phyloP scores from a whole-genome alignment of 176 grass and related monocot genomes.

The Eragrostis nindensis region DNA sequence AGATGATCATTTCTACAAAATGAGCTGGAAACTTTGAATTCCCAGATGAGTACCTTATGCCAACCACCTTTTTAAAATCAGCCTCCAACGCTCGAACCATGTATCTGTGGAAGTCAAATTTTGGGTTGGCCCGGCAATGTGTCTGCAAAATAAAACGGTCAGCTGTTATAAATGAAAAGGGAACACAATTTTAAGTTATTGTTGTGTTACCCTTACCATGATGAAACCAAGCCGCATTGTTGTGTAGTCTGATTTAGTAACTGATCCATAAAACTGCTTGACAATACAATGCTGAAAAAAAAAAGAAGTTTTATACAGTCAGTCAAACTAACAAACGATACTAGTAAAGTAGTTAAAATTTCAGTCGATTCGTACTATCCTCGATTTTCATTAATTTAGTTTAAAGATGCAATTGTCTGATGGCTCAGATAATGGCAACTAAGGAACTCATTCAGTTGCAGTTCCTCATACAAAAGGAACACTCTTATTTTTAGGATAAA shows the following conservation, averaged over 20 bases:
- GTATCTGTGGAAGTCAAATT: slow-evolving; percentile 88
- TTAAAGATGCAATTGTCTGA: background rate
- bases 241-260: slow-evolving; percentile 76
- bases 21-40: slow-evolving; percentile 8
- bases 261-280: slow-evolving; percentile 82
- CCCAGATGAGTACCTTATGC: slow-evolving; percentile 62
- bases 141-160: slow-evolving; percentile 46
- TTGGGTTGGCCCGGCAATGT: slow-evolving; percentile 77
- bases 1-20: slow-evolving; percentile 14
- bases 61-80: slow-evolving; percentile 95
- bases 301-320: slow-evolving; percentile 3
- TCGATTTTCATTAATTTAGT: background rate
- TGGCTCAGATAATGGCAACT: background rate
- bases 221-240: slow-evolving; percentile 91
- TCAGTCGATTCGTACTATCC: background rate
- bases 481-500: too few relatives aligned
- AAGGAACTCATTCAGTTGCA: background rate
- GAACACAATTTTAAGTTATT: background rate
- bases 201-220: slow-evolving; percentile 38
- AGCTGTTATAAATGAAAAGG: background rate
- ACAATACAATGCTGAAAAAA: slow-evolving; percentile 78
- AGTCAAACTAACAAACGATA: background rate
- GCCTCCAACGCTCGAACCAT: slow-evolving; percentile 85
- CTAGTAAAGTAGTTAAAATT: background rate
- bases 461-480: too few relatives aligned